Base-by-base conservation (phyloP, 306 rosid species). In the Benincasa hispida region DNA sequence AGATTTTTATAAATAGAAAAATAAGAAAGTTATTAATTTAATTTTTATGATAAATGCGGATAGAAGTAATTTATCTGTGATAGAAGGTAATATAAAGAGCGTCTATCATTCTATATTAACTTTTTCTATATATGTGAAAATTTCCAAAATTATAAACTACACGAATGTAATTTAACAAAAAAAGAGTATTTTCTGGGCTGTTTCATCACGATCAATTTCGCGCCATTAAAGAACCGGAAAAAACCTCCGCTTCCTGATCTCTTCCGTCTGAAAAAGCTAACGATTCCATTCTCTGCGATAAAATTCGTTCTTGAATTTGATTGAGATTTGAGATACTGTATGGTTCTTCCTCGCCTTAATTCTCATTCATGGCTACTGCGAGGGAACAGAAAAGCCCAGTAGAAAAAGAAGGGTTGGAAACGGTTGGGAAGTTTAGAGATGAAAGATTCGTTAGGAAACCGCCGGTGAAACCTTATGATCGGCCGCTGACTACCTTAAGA, bases 401-500 rank as follows among this genome's bases (percentile, higher is more conserved):
- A 50, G 50, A 63, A 32, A 28, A 65, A 65, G 48, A 35, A 37
- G 72, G 28, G 15, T 37, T 66, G 30, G 13, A 51, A 66, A 66
- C 18, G 30, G 73, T 6, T 8, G 11, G 73, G 12, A 37, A 66
- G 13, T 66, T 66, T 5, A 39, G 8, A 10, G 51, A 66, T 66
- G 51, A n/a, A 66, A 66, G 30, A 66, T 37, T 66, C 73, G 2
- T n/a, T 10, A 66, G 10, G 51, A 66, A 66, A 37, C 21, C 51
- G 10, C 51, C 30, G 72, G 9, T 27, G 48, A 65, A 65, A 4
- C 72, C 72, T 35, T 93, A 91, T 15, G 97, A 91, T 74, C 91
- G 98, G 2, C 96, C 93, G 1, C 85, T 88, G 9, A 41, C 77
- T 0, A 73, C 83, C 12, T 69, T 88, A 11, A 79, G 90, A 79